A percentile compares a stretch with the other conserved stretches of the same genome.
Conservation (phyloP, 495 filamentous ascomycete genomes). For the Friedmanniomyces simplex region DNA sequence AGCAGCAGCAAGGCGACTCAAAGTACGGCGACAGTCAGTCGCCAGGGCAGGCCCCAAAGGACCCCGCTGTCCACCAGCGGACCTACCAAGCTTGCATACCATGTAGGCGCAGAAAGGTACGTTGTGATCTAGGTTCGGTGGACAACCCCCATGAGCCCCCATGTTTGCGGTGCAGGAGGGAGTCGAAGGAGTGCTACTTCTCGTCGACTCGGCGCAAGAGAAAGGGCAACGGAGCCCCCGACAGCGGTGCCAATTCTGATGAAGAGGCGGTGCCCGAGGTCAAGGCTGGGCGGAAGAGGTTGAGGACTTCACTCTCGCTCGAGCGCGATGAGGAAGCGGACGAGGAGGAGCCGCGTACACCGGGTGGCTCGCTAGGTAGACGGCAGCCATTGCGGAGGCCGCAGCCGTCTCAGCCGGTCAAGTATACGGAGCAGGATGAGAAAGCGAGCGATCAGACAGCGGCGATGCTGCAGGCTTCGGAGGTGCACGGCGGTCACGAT, state of each 20-base stretch:
- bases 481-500: constrained; percentile 60
- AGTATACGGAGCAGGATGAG: constrained; percentile 32
- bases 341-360: constrained; percentile 46
- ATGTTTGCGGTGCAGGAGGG: constrained; percentile 84
- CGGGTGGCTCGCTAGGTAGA: constrained; percentile 50
- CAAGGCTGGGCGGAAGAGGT: constrained; percentile 31
- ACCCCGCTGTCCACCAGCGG: constrained; percentile 14
- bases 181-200: constrained; percentile 93
- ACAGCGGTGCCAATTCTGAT: constrained; percentile 30
- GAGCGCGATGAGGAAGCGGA: constrained; percentile 11
- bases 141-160: constrained; percentile 91
- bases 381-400: constrained; percentile 46
- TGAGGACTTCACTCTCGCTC: constrained; percentile 9
- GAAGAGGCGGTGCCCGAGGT: constrained; percentile 29
- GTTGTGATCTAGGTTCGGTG: constrained; percentile 87
- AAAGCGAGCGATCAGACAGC: constrained; percentile 49
- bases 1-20: not conserved
- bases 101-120: constrained; percentile 81
- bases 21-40: constrained; percentile 4
- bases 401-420: constrained; percentile 1
- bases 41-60: not conserved
- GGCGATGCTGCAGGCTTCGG: constrained; percentile 49
- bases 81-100: constrained; percentile 47
- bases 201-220: constrained; percentile 90
- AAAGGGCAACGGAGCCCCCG: constrained; percentile 40